phyloP scores from a whole-genome alignment of 495 filamentous ascomycete species.

The Neurospora sp. region DNA sequence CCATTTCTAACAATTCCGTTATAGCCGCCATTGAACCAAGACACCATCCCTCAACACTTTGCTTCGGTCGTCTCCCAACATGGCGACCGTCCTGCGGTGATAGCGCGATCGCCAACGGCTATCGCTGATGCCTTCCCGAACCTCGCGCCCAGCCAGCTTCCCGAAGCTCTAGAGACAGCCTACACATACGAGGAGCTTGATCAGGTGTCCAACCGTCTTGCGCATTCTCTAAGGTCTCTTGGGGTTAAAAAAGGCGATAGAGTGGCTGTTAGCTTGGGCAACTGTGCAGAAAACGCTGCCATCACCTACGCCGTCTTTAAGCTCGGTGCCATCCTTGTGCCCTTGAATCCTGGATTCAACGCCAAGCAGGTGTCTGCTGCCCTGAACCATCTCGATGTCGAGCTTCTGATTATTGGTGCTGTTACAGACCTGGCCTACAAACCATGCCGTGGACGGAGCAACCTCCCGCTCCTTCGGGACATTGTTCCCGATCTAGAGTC shows the following conservation, averaged over 20 bases:
- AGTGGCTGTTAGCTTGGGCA: conserved; percentile 79
- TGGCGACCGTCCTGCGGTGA: conserved; percentile 62
- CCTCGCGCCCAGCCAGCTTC: conserved; percentile 4
- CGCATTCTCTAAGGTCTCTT: conserved; percentile 57
- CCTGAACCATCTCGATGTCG: conserved; percentile 61
- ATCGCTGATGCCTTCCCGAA: conserved; percentile 4
- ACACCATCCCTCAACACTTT: conserved; percentile 77
- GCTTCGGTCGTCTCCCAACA: conserved; percentile 53
- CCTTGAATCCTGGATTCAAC: conserved; percentile 89
- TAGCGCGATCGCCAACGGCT: conserved; percentile 28
- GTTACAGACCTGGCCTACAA: conserved; percentile 83
- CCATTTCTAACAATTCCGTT: background rate
- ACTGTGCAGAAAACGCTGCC: conserved; percentile 71
- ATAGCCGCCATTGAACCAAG: conserved; percentile 18
- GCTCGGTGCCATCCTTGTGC: conserved; percentile 82
- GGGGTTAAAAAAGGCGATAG: conserved; percentile 79
- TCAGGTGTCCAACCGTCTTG: conserved; percentile 63
- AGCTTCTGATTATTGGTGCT: conserved; percentile 70
- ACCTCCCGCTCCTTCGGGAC: conserved; percentile 55
- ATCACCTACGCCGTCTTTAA: conserved; percentile 86
- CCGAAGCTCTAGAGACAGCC: conserved; percentile 28
- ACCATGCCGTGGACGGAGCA: conserved; percentile 56
- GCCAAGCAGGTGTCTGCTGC: conserved; percentile 66
- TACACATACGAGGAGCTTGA: conserved; percentile 71
- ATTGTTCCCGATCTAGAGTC: conserved; percentile 50